Evolutionary conservation across 2,329 filamentous ascomycete genomes (phyloP), one percentile per base, ranked within the genome.

Genomic region (Fusarium equiseti): DNA sequence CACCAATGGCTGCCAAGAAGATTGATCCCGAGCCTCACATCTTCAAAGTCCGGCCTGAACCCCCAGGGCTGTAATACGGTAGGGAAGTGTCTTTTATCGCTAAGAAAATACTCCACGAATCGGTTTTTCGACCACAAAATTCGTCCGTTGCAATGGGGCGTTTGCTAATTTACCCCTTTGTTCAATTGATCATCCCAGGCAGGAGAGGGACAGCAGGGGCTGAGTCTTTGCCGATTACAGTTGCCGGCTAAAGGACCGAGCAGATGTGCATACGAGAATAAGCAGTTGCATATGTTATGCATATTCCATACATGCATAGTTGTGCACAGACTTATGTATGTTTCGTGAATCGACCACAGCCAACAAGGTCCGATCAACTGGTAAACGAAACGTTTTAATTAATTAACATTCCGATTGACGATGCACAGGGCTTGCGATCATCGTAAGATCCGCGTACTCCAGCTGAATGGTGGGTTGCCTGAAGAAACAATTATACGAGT

Each of bases 71-170:
- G 16, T 18, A 16, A 18, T 4, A 35, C 32, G 5, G 16, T 18
- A 8, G 31, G 18, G 5, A 35, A 35, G 32, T 18, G 16, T 18
- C 32, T 7, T 16, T 38, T 18, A 5, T 38, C 32, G 32, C n/a
- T n/a, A n/a, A n/a, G n/a, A n/a, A n/a, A 38, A 38, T 38, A n/a
- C 35, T 38, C 35, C 35, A 38, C 35, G 35, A 38, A 38, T 38
- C n/a, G 4, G 35, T 11, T 38, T 0, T 38, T 12, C 11, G 35
- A n/a, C 18, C 35, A 38, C 10, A 0, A 4, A n/a, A 1, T 1
- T 12, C 35, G 12, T 6, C 10, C 6, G 6, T n/a, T n/a, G 10
- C 6, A n/a, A 7, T 3, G 10, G 7, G 10, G 18, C 35, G 35
- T 11, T 38, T n/a, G 13, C 7, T 38, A n/a, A 38, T 38, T 38